Conservation (phyloP, 2,329 filamentous ascomycete genomes). For the Cercospora zeina region DNA sequence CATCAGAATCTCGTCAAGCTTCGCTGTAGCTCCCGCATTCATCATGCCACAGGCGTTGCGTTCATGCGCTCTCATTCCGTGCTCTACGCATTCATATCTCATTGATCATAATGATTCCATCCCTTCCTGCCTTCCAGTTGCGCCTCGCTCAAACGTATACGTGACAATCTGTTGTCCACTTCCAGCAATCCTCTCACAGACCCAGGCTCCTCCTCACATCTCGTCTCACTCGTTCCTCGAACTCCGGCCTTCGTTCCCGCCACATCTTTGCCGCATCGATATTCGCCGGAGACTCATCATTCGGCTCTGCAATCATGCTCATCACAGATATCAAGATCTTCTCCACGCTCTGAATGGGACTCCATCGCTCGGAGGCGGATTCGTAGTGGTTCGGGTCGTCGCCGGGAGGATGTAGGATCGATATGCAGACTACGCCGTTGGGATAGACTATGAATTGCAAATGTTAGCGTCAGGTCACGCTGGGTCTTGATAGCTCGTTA, state of each 20-base stretch:
- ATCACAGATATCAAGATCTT: conserved; percentile 97
- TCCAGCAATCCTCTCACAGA: conserved; percentile 51
- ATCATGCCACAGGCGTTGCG: not conserved
- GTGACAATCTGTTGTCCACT: not conserved
- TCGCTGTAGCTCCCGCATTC: not conserved
- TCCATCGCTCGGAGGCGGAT: conserved; percentile 92
- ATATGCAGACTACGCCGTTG: conserved; percentile 91
- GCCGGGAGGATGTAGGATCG: conserved; percentile 93
- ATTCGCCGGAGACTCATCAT: conserved; percentile 95
- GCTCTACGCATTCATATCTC: conserved; percentile 3
- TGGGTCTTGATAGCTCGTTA: conserved; percentile 1
- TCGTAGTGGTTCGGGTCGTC: conserved; percentile 99
- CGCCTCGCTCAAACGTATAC: conserved; percentile 11
- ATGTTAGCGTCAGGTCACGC: not conserved
- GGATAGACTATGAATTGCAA: conserved; percentile 67
- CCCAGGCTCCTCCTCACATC: conserved; percentile 79
- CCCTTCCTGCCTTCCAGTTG: not conserved
- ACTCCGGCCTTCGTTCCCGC: conserved; percentile 79
- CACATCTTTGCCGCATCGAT: conserved; percentile 97
- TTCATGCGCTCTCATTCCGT: not conserved
- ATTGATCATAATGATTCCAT: not conserved
- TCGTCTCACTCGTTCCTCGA: conserved; percentile 80
- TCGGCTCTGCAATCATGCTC: conserved; percentile 97
- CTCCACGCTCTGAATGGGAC: conserved; percentile 93
- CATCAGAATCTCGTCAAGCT: not conserved